Conservation (phyloP, 768 basidiomycete species). For the Collybia sordida region DNA sequence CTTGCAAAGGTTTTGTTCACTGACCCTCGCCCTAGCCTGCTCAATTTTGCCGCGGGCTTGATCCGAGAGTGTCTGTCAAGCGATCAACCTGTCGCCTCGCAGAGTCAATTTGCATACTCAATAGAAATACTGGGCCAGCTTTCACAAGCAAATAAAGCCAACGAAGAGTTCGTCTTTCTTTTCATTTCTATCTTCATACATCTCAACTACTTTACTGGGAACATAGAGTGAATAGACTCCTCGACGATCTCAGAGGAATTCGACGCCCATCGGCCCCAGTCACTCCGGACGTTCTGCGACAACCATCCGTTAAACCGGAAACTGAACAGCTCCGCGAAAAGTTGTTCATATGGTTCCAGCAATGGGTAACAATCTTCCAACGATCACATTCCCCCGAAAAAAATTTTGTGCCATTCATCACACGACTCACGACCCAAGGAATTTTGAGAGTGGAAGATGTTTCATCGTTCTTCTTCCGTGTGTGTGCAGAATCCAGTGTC, state of each 20-base stretch:
- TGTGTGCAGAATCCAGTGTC: conserved; percentile 93
- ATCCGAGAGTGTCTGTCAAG: conserved; percentile 84
- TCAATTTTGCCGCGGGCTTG: conserved; percentile 80
- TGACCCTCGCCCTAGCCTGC: conserved; percentile 73
- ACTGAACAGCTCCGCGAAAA: conserved; percentile 75
- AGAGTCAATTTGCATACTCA: conserved; percentile 75
- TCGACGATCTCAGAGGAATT: conserved; percentile 81
- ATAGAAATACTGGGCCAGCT: conserved; percentile 82
- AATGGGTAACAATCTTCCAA: conserved; percentile 96
- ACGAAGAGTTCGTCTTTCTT: conserved; percentile 71
- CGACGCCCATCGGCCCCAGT: conserved; percentile 45
- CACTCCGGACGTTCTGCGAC: conserved; percentile 37
- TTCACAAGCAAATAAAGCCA: conserved; percentile 71
- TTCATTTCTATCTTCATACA: neutral
- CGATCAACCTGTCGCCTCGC: conserved; percentile 78
- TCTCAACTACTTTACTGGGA: conserved; percentile 6
- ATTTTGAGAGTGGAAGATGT: conserved; percentile 95
- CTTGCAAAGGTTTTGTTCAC: conserved; percentile 82
- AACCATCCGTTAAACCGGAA: conserved; percentile 63
- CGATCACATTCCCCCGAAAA: conserved; percentile 89
- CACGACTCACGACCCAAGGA: conserved; percentile 94
- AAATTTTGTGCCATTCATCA: conserved; percentile 94
- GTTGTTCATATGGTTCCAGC: conserved; percentile 79
- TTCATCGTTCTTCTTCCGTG: conserved; percentile 97
- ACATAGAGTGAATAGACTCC: conserved; percentile 61